These are phyloP conservation scores for Tetradesmus lagerheimii DNA, from an alignment of 139 green algal genomes.

Conservation along the genomic window DNA sequence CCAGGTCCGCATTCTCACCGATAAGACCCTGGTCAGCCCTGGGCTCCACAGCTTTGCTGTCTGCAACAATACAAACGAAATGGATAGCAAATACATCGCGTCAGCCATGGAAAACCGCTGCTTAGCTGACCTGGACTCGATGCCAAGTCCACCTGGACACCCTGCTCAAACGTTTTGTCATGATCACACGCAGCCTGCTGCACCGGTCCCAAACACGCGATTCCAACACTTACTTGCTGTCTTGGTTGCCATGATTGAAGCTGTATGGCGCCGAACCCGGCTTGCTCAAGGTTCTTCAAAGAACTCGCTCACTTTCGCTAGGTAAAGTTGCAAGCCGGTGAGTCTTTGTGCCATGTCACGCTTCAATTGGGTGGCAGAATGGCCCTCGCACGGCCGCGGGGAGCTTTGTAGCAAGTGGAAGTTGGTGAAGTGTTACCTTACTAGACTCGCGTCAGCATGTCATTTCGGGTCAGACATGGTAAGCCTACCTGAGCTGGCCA, in stretches of 20 bases:
- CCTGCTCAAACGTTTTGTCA: background rate
- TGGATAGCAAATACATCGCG: background rate
- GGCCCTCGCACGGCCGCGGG: too few species aligned
- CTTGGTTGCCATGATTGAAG: background rate
- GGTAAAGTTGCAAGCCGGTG: background rate
- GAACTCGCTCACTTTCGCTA: background rate
- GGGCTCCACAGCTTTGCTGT: background rate
- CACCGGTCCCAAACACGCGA: background rate
- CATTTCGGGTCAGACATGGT: background rate
- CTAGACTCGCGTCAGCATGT: background rate
- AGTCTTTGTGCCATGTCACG: background rate
- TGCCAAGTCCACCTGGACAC: background rate
- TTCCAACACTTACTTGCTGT: background rate
- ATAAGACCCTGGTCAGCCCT: background rate
- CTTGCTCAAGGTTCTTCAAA: slow-evolving; percentile 2
- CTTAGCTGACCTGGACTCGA: background rate
- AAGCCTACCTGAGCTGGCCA: background rate
- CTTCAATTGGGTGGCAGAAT: background rate
- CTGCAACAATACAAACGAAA: background rate
- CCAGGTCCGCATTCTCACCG: background rate
- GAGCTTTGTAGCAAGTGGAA: background rate
- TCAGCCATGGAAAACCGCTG: background rate
- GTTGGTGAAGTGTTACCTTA: background rate
- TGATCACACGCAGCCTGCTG: background rate
- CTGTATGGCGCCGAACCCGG: background rate